phyloP scores from a whole-genome alignment of 2,329 filamentous ascomycete species.

The Corynespora cassiicola region DNA sequence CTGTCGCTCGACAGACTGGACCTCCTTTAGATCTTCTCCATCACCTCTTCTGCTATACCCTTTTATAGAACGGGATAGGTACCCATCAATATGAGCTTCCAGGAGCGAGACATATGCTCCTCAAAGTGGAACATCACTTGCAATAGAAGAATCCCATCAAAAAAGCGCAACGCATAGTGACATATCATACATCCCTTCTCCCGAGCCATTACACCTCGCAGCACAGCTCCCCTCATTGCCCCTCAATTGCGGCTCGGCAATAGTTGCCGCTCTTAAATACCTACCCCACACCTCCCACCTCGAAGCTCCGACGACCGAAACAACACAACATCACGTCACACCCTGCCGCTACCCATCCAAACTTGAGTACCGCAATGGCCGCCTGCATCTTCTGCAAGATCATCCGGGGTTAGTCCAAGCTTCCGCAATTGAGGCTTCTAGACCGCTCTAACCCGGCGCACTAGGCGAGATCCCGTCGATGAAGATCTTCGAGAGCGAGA shows the following conservation, averaged over 20 bases:
- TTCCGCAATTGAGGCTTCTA: constrained; percentile 14
- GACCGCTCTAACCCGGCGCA: no score
- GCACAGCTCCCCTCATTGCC: no score
- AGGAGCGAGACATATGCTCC: no score
- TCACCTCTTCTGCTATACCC: no score
- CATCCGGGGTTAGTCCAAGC: constrained; percentile 73
- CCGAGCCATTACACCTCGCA: no score
- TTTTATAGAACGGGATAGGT: no score
- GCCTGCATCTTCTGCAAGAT: constrained; percentile 98
- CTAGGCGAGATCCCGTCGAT: constrained; percentile 93
- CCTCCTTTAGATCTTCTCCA: no score
- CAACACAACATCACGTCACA: constrained; percentile 28
- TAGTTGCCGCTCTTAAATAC: constrained; percentile 1
- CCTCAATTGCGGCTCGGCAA: constrained; percentile 4
- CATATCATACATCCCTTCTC: neutral
- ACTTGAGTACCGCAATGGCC: constrained; percentile 56
- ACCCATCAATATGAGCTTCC: no score
- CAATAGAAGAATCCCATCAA: no score
- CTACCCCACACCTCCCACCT: constrained; percentile 18
- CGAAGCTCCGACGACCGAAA: constrained; percentile 17
- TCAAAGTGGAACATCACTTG: no score
- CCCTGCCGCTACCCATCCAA: no score
- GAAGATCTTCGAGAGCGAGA: constrained; percentile 95
- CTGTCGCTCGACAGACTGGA: no score
- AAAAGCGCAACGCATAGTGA: neutral